phyloP scores from a whole-genome alignment of 257 asterid species.

The Orobanche coerulescens region DNA sequence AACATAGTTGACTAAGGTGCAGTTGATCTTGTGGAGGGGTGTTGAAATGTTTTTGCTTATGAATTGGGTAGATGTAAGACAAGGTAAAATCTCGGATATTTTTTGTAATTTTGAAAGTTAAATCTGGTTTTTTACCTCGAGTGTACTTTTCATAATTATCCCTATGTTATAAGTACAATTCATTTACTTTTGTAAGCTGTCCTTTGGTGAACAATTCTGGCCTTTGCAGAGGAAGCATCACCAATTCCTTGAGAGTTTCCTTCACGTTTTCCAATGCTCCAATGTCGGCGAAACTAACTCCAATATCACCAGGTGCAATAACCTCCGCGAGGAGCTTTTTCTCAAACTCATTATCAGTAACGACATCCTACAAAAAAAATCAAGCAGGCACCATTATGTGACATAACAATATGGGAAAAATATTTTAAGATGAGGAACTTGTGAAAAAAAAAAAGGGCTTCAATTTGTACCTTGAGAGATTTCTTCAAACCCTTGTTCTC shows the following conservation, averaged over 20 bases:
- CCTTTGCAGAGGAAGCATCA: slow-evolving; percentile 48
- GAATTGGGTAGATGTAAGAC: no score
- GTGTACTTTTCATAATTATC: neutral
- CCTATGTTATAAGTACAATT: slow-evolving; percentile 1
- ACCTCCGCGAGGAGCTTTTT: slow-evolving; percentile 44
- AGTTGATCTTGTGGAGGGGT: no score
- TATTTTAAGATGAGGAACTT: neutral
- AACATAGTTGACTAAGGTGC: no score
- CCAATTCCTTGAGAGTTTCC: slow-evolving; percentile 45
- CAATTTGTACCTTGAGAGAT: slow-evolving; percentile 53
- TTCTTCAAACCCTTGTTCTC: slow-evolving; percentile 53
- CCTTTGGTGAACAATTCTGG: slow-evolving; percentile 51
- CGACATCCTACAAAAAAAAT: slow-evolving; percentile 37
- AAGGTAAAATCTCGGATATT: neutral
- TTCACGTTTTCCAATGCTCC: slow-evolving; percentile 52
- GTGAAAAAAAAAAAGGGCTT: slow-evolving; percentile 14
- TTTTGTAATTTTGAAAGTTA: neutral
- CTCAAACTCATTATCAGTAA: slow-evolving; percentile 49
- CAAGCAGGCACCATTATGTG: slow-evolving; percentile 12
- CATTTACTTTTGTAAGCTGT: slow-evolving; percentile 42
- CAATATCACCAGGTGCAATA: slow-evolving; percentile 45
- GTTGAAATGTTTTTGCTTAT: no score
- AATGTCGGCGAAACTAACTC: slow-evolving; percentile 43
- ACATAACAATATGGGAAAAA: neutral
- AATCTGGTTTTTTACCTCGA: neutral